A percentile compares a stretch with the other conserved stretches of the same genome.
Conservation (phyloP, 1,139 yeast genomes). For the Yamadazyma atmosphaerica region DNA sequence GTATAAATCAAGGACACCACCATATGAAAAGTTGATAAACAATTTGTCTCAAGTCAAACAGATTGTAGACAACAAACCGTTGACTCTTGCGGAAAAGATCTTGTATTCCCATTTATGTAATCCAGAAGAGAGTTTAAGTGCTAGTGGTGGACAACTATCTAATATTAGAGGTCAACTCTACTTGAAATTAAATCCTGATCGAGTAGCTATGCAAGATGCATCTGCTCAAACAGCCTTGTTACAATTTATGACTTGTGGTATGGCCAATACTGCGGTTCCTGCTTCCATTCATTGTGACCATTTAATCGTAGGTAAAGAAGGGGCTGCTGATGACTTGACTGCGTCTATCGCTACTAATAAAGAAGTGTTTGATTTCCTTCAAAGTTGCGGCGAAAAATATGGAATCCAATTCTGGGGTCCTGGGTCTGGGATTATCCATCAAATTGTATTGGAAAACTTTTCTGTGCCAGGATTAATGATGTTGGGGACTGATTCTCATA, state of each 20-base stretch:
- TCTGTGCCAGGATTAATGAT: conserved; percentile 94
- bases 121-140: conserved; percentile 74
- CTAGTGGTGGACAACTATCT: conserved; percentile 44
- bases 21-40: conserved; percentile 71
- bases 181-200: conserved; percentile 90
- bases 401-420: conserved; percentile 99
- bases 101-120: conserved; percentile 85
- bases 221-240: conserved; percentile 96
- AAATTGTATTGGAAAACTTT: conserved; percentile 92
- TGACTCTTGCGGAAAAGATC: conserved; percentile 92
- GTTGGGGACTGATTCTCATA: conserved; percentile 96
- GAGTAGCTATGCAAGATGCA: conserved; percentile 99
- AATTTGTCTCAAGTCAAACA: conserved; percentile 64
- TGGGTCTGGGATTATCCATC: conserved; percentile 97
- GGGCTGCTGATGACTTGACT: conserved; percentile 76
- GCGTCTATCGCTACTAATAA: conserved; percentile 79
- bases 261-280: conserved; percentile 83
- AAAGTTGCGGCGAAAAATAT: conserved; percentile 86
- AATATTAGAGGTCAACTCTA: conserved; percentile 82
- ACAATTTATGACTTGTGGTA: conserved; percentile 96
- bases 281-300: conserved; percentile 97
- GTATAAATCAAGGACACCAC: conserved; percentile 74
- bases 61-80: conserved; percentile 67
- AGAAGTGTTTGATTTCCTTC: conserved; percentile 91
- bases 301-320: conserved; percentile 91